These are phyloP conservation scores for Suillus hirtellus DNA, from an alignment of 768 basidiomycete genomes.

Conservation along the genomic window DNA sequence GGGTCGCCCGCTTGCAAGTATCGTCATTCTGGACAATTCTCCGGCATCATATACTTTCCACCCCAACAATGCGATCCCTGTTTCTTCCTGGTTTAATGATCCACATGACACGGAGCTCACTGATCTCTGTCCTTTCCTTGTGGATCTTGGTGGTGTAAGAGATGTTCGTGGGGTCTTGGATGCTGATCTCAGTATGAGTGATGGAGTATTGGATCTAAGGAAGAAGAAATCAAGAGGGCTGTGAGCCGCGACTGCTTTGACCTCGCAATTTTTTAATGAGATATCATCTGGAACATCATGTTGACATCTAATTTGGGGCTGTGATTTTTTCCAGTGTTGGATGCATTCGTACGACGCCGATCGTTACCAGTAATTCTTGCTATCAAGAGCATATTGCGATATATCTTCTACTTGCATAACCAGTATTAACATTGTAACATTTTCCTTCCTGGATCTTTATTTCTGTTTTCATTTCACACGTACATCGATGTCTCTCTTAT, in stretches of 20 bases:
- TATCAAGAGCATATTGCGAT: conserved; percentile 12
- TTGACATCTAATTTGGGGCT: neutral
- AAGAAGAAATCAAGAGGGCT: neutral
- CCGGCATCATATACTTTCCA: conserved; percentile 81
- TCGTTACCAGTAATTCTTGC: neutral
- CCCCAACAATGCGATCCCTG: conserved; percentile 77
- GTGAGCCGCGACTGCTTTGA: neutral
- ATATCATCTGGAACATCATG: neutral
- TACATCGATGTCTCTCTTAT: neutral
- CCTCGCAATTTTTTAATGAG: neutral
- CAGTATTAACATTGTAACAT: neutral
- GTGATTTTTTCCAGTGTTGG: neutral
- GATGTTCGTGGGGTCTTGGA: conserved; percentile 68
- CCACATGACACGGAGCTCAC: conserved; percentile 75
- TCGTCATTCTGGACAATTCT: conserved; percentile 79
- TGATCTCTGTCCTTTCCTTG: conserved; percentile 70
- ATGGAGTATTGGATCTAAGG: neutral
- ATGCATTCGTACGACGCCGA: neutral
- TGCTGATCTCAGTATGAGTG: neutral
- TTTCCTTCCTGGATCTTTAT: neutral
- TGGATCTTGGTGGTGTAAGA: conserved; percentile 59
- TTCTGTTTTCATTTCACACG: neutral
- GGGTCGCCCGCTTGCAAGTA: conserved; percentile 63
- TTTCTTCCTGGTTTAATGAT: conserved; percentile 77
- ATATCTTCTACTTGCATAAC: neutral